Conservation (phyloP, 2,329 filamentous ascomycete species). For the Talaromyces sp. region DNA sequence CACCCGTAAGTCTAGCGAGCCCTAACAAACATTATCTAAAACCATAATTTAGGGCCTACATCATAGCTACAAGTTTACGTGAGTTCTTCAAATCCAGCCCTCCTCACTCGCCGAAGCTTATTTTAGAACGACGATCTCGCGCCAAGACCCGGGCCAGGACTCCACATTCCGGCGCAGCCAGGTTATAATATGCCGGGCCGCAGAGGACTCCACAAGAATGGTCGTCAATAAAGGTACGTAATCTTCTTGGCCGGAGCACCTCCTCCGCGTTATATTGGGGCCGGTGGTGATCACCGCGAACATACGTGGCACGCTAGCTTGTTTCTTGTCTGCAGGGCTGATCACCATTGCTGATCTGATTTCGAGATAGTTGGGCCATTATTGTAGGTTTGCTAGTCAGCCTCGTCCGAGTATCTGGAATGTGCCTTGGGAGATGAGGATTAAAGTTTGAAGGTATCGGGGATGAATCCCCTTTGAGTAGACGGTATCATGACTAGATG, state of each 20-base stretch:
- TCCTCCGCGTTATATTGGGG: not conserved
- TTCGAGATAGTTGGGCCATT: not conserved
- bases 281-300: not conserved
- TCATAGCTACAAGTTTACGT: not conserved
- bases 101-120: slow-evolving; percentile 5
- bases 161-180: slow-evolving; percentile 9
- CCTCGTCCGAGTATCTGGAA: no score
- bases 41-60: not conserved
- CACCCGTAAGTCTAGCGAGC: not conserved
- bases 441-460: no score
- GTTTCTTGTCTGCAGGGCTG: not conserved
- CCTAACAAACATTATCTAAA: not conserved
- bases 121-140: slow-evolving; percentile 9
- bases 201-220: not conserved
- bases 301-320: not conserved
- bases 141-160: slow-evolving; percentile 2
- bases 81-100: not conserved
- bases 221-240: slow-evolving; percentile 12
- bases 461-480: no score
- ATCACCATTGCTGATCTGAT: not conserved
- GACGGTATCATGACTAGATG: no score
- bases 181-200: not conserved
- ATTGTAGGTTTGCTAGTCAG: no score
- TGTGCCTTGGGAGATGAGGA: no score
- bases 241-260: not conserved